These are phyloP conservation scores for Cryptosporidium sp. DNA, from an alignment of 169 alveolate species.

Conservation along the genomic window DNA sequence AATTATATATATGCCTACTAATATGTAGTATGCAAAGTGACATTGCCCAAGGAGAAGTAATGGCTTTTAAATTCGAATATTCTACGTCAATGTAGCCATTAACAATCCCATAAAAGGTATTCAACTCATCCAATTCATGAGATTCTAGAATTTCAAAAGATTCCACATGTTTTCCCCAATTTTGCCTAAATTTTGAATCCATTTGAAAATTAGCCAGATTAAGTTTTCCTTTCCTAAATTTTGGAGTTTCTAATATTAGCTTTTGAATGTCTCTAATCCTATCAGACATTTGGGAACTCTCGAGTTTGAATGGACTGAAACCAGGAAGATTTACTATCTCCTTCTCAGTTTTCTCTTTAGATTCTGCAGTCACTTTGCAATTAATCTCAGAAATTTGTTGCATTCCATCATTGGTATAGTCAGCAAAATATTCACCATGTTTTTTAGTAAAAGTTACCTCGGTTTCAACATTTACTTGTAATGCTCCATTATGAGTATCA, in stretches of 20 bases:
- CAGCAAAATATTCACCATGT: conserved; percentile 30
- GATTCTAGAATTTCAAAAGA: neutral
- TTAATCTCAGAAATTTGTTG: neutral
- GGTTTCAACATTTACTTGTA: neutral
- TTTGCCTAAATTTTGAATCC: conserved; percentile 21
- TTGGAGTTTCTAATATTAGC: neutral
- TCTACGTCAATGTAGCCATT: conserved; percentile 79
- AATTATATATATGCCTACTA: conserved; percentile 40
- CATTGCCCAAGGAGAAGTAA: conserved; percentile 57
- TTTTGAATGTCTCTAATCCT: conserved; percentile 20
- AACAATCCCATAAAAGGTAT: conserved; percentile 76
- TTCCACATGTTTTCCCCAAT: conserved; percentile 23
- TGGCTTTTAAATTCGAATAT: conserved; percentile 52
- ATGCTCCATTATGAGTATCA: neutral
- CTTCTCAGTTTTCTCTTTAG: neutral
- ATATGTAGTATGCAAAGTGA: conserved; percentile 43
- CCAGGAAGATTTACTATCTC: conserved; percentile 27
- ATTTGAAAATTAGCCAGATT: neutral
- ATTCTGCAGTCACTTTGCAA: neutral
- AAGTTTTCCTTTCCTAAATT: neutral
- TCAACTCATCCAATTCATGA: conserved; percentile 49
- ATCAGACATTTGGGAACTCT: conserved; percentile 1
- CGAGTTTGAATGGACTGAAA: conserved; percentile 24
- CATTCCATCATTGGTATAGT: conserved; percentile 58
- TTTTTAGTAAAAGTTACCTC: neutral